A percentile compares a stretch with the other conserved stretches of the same genome.
phyloP scores from a whole-genome alignment of 441 rosid species.

The Gossypium schwendimanii region DNA sequence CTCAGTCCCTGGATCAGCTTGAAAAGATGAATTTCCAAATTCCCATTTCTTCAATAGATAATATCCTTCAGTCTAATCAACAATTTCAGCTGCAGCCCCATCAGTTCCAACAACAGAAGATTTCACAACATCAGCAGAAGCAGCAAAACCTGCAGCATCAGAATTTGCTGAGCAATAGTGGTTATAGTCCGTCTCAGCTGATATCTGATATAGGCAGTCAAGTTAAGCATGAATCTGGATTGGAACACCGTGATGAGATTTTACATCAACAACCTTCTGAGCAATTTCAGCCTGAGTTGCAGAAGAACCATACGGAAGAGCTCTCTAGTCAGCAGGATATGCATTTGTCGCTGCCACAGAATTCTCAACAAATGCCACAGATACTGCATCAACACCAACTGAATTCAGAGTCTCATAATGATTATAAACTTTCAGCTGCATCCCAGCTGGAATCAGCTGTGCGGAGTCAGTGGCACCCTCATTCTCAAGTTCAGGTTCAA shows the following conservation, averaged over 20 bases:
- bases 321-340: slow-evolving; percentile 47
- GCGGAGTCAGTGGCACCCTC: slow-evolving; percentile 61
- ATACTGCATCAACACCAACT: slow-evolving; percentile 53
- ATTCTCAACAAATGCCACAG: slow-evolving; percentile 64
- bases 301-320: slow-evolving; percentile 55
- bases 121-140: slow-evolving; percentile 54
- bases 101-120: slow-evolving; percentile 68
- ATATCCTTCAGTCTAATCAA: slow-evolving; percentile 54
- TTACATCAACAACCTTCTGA: slow-evolving; percentile 56
- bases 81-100: slow-evolving; percentile 65
- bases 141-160: slow-evolving; percentile 74
- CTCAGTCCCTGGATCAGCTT: slow-evolving; percentile 41
- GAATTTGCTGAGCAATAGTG: slow-evolving; percentile 40
- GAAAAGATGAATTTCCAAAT: slow-evolving; percentile 52
- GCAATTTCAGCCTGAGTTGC: slow-evolving; percentile 63
- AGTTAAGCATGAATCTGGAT: slow-evolving; percentile 74
- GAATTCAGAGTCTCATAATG: slow-evolving; percentile 54
- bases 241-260: slow-evolving; percentile 49
- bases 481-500: slow-evolving; percentile 47
- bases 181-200: slow-evolving; percentile 54
- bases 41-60: slow-evolving; percentile 35
- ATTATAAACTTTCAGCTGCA: slow-evolving; percentile 48
- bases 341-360: slow-evolving; percentile 43
- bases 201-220: slow-evolving; percentile 49
- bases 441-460: slow-evolving; percentile 44